Evolutionary conservation across 164 flowering plant species (phyloP), one percentile per base, ranked within the genome.

Genomic region (Magnolia sinica): DNA sequence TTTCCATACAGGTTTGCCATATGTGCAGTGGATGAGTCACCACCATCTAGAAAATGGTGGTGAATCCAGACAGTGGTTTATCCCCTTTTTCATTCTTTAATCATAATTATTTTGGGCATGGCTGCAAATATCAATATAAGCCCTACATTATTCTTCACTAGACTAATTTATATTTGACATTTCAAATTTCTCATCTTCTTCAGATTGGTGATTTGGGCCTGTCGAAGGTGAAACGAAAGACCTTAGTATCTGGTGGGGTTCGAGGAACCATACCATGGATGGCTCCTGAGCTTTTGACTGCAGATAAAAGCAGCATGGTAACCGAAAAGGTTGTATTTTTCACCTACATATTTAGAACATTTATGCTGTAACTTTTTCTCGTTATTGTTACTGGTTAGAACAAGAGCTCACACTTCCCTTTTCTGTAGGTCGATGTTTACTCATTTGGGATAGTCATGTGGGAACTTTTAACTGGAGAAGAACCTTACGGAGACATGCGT

Each of bases 361-460:
- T n/a, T 67, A 51, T 73, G 16, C 19, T 50, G 50, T 22, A 61
- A 63, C 18, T 64, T n/a, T 77, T 20, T 14, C 52, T 50, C 49
- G 58, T 1, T 75, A 29, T 52, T 31, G 6, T 50, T 10, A 1
- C 2, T 1, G 49, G 58, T 50, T 70, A n/a, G 3, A 7, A 45
- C 61, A 10, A 55, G 18, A 8, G 3, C 64, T n/a, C 63, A n/a
- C 65, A 29, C 19, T 24, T 19, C 45, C 18, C 51, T 75, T 65
- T 8, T 58, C 0, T 64, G 69, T 64, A 88, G 89, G 82, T 88
- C 76, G 91, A 88, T 80, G 89, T 88, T 13, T 88, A 76, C 81
- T 88, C 91, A 4, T 88, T 88, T 75, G 91, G 91, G 45, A 83
- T 88, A 22, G 89, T 87, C 45, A 80, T 88, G 87, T 88, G 91